Evolutionary conservation across 176 grass and related monocot genomes (phyloP), one percentile per base, ranked within the genome.

Genomic region (Cymbopogon citratus): DNA sequence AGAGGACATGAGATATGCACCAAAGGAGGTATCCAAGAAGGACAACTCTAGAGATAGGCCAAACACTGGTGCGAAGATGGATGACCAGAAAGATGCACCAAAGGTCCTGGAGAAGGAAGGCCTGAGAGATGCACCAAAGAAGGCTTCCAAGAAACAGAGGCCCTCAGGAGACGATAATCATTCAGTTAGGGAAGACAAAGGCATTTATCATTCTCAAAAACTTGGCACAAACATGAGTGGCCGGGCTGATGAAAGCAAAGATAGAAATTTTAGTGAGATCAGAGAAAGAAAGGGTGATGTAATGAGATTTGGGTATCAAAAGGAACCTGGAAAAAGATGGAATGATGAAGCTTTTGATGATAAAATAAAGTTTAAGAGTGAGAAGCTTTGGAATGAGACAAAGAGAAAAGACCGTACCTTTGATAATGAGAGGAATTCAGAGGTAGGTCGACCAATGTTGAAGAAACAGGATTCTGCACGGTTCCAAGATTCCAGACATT

Each of bases 401-500:
- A 83, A 95, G 45, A 90, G 87, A 72, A 77, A 87, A 76, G 56
- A 21, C 29, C 83, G 69, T 49, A 71, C 34, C 41, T 85, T 87
- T 81, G 83, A 90, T 9, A 40, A 71, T 13, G 70, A 82, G 5
- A 71, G 71, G 81, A 85, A 26, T 63, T 85, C 41, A 19, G 84
- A 97, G 80, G 85, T 82, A 82, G 91, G 88, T 77, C 77, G 57
- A 48, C 61, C 66, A 3, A 66, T 67, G 60, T 69, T 35, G 57
- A 96, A 90, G 83, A 99, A 78, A 69, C 73, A 86, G 56, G 77
- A 90, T 85, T 86, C 68, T 72, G 79, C 60, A 25, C 83, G 71
- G 56, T 73, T 39, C 25, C 83, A 72, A 71, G 80, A 87, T 74
- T 69, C 36, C 23, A 90, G 74, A 66, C 56, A 91, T 84, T 48